Evolutionary conservation across 345 rosid genomes (phyloP), one percentile per base, ranked within the genome.

Genomic region (Eucalyptus cloeziana): DNA sequence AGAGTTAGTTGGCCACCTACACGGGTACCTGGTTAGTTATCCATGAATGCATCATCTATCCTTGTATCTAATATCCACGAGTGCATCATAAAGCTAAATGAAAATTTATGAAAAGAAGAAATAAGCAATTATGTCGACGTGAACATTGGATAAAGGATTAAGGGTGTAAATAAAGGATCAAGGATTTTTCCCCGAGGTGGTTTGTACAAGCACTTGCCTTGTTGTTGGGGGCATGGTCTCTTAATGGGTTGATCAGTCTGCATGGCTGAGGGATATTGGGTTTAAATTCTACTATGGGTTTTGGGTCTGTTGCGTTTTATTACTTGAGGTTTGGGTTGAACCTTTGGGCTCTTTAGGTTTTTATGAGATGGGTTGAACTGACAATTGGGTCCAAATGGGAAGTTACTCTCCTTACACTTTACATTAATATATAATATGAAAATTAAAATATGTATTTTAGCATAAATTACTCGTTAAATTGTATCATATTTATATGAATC

Each of bases 21-120:
- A 60, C 30, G 14, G n/a, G 31, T 27, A 60, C 69, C 1, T 8
- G 3, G 30, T 56, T 56, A 24, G 27, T 24, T 22, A 22, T 56
- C 62, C 27, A 24, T 5, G 30, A 22, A 0, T 24, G 62, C 30
- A 10, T 58, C 0, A 25, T 58, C 6, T 10, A 0, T 1, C 6
- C n/a, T 58, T 0, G 30, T 0, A 58, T 58, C n/a, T 58, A 25
- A 58, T 25, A 25, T 58, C 30, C 6, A 58, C 30, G 64, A 58
- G 13, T 58, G 30, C 30, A 21, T 10, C 64, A 58, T 58, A 58
- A 58, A 58, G 30, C 30, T 24, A 58, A 24, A 56, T 56, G 64
- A 21, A 54, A 5, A 58, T 58, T 10, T 58, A 58, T 22, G 30
- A 24, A 58, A 50, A 50, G 19, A 58, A 58, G 64, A 58, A 56